Conservation (phyloP, 192 early-diverging fungal species). For the Entomortierella beljakovae region DNA sequence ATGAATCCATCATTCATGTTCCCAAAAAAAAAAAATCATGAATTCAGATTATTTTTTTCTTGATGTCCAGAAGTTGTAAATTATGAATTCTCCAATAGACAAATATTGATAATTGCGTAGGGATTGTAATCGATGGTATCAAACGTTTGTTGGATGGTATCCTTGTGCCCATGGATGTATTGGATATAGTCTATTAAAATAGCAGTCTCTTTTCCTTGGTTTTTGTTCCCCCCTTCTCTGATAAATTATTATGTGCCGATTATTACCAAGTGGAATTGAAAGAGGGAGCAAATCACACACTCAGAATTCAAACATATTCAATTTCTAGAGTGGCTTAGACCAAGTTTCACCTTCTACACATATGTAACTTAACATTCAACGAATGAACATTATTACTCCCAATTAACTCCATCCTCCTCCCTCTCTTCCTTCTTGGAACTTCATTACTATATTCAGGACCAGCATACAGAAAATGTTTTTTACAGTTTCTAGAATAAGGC, state of each 20-base stretch:
- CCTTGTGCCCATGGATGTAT: not conserved
- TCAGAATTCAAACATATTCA: not conserved
- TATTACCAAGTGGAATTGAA: conserved; percentile 53
- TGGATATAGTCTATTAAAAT: not conserved
- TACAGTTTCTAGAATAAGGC: conserved; percentile 9
- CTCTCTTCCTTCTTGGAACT: not conserved
- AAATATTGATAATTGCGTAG: too few species aligned
- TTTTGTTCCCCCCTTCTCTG: not conserved
- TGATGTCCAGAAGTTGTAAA: too few species aligned
- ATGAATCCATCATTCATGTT: too few species aligned
- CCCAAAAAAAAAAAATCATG: not conserved
- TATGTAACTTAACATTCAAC: not conserved
- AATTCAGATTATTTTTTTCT: not conserved
- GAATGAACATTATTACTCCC: not conserved
- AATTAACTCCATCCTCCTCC: conserved; percentile 13
- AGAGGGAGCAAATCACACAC: conserved; percentile 18
- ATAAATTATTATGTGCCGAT: not conserved
- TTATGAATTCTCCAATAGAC: too few species aligned
- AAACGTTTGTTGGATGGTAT: not conserved
- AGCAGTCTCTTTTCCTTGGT: conserved; percentile 16
- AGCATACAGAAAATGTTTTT: conserved; percentile 14
- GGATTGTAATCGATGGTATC: conserved; percentile 9
- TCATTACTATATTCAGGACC: not conserved
- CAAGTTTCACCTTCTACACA: not conserved
- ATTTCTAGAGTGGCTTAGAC: conserved; percentile 9